These are phyloP conservation scores for Astrocystis sublimbata DNA, from an alignment of 495 filamentous ascomycete species.

Conservation along the genomic window DNA sequence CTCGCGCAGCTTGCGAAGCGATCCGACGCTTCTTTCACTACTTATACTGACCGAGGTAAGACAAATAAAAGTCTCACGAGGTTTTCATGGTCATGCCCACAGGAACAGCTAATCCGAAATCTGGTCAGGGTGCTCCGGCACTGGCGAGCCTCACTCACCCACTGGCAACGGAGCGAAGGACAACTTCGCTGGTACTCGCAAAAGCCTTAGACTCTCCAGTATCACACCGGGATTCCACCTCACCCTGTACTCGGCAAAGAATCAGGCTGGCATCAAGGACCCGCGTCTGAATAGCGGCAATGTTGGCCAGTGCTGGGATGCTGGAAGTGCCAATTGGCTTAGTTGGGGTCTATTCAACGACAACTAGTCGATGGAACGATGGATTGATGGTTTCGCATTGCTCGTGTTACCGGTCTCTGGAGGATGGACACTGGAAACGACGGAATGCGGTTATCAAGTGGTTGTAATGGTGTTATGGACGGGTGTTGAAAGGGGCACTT, in stretches of 20 bases:
- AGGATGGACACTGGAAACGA: neutral
- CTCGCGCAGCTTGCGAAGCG: neutral
- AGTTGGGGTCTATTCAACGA: neutral
- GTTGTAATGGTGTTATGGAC: neutral
- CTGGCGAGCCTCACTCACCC: neutral
- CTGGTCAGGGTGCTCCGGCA: neutral
- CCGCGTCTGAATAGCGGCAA: neutral
- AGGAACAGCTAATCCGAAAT: neutral
- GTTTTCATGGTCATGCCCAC: neutral
- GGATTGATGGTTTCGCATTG: neutral
- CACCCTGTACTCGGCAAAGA: neutral
- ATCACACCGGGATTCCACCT: neutral
- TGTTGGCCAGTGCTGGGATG: neutral
- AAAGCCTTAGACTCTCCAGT: neutral
- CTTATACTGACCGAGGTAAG: neutral
- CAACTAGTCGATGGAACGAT: neutral
- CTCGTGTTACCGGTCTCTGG: too few relatives aligned
- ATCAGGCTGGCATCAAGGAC: neutral
- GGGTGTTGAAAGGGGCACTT: neutral
- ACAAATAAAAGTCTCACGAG: neutral
- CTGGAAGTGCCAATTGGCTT: neutral
- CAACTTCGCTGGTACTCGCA: neutral
- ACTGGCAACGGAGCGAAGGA: neutral
- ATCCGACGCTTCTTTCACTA: neutral
- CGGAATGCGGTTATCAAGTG: neutral